Conservation (phyloP, 176 grass and related monocot species). For the Musa beccarii region DNA sequence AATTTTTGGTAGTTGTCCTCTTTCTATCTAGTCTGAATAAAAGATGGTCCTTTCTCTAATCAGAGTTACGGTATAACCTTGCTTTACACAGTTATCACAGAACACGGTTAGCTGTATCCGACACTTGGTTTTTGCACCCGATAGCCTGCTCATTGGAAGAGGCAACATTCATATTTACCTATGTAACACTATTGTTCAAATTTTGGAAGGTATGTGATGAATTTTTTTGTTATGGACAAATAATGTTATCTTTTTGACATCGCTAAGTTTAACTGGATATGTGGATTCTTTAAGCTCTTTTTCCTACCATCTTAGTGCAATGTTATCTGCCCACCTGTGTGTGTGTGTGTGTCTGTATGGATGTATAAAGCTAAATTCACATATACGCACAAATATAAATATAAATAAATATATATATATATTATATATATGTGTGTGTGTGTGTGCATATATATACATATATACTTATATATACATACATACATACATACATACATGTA, state of each 20-base stretch:
- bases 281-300: too few relatives aligned
- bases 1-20: not conserved
- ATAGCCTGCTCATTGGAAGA: constrained; percentile 64
- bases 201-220: constrained; percentile 58
- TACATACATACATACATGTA: too few relatives aligned
- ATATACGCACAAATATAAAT: too few relatives aligned
- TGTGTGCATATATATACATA: too few relatives aligned
- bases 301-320: too few relatives aligned
- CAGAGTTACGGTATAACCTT: not conserved
- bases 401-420: too few relatives aligned
- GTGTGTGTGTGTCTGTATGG: too few relatives aligned
- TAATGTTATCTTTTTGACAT: not conserved
- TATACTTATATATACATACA: too few relatives aligned
- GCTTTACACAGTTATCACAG: constrained; percentile 54
- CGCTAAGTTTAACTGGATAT: too few relatives aligned
- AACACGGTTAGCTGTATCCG: constrained; percentile 48
- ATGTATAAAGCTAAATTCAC: too few relatives aligned
- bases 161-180: constrained; percentile 73
- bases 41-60: not conserved
- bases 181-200: constrained; percentile 63
- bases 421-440: too few relatives aligned
- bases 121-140: constrained; percentile 60
- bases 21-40: not conserved
- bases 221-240: not conserved
- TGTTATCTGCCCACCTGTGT: too few relatives aligned